A percentile compares a stretch with the other conserved stretches of the same genome.
phyloP scores from a whole-genome alignment of 306 rosid species.

The Cucumis melo region DNA sequence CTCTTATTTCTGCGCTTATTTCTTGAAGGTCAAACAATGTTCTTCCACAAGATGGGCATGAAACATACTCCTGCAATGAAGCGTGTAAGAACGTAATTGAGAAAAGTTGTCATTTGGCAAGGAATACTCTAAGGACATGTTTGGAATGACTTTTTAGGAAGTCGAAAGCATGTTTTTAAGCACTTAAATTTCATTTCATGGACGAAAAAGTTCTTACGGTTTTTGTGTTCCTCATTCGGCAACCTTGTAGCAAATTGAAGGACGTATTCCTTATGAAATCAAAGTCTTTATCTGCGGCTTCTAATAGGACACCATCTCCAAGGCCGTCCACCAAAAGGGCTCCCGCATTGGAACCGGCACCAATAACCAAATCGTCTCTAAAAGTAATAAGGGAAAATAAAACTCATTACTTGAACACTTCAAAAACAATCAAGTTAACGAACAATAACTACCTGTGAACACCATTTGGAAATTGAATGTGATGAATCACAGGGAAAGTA shows the following conservation, averaged over 20 bases:
- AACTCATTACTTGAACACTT: slow-evolving; percentile 1
- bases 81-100: slow-evolving; percentile 1
- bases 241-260: slow-evolving; percentile 95
- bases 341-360: slow-evolving; percentile 84
- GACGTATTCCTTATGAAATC: slow-evolving; percentile 83
- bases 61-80: slow-evolving; percentile 78
- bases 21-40: slow-evolving; percentile 98
- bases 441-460: slow-evolving; percentile 48
- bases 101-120: background rate
- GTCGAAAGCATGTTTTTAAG: too few relatives aligned
- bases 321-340: slow-evolving; percentile 96
- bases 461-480: slow-evolving; percentile 75
- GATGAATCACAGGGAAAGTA: slow-evolving; percentile 81
- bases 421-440: slow-evolving; percentile 5
- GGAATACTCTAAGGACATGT: background rate
- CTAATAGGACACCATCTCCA: slow-evolving; percentile 84
- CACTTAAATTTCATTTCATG: background rate
- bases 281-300: slow-evolving; percentile 74
- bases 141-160: too few relatives aligned
- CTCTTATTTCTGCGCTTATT: slow-evolving; percentile 83
- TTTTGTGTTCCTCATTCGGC: slow-evolving; percentile 97
- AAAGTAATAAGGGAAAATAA: slow-evolving; percentile 5
- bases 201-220: slow-evolving; percentile 39
- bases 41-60: slow-evolving; percentile 99
- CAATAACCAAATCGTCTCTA: slow-evolving; percentile 91